Base-by-base conservation (phyloP, 2,329 filamentous ascomycete genomes). In the Colletotrichum zoysiae region DNA sequence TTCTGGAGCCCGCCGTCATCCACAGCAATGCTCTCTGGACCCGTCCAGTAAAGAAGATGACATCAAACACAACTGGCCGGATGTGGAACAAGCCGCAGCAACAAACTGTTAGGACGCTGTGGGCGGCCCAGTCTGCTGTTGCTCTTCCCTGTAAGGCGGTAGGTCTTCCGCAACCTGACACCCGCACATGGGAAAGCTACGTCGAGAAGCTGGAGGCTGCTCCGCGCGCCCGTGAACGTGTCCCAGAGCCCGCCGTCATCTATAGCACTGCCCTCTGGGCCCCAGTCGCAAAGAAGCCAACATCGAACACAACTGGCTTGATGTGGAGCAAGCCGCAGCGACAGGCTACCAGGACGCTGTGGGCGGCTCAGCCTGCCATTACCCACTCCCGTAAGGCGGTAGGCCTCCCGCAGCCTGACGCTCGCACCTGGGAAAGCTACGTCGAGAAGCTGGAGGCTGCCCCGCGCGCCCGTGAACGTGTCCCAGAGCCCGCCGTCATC, bases 11-110 rank as follows among this genome's bases (percentile, higher is more conserved):
- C 16, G 70, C 75, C 20, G 67, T 75, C 18, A 78, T 85, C 46
- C 78, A 82, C 71, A 84, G 82, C 74, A 77, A 75, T 20, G 70
- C 78, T 6, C 74, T 85, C 51, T 85, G 84, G 84, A 68, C 44
- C 30, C 40, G 51, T 1, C 30, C 61, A 12, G 30, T 50, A 23
- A 64, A 56, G 26, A 64, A 55, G 46, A 26, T 62, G 16, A n/a
- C 20, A 5, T 20, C 18, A 59, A 63, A 46, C 6, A 46, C 60
- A 7, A 38, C 33, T 26, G 42, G 56, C 38, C 33, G 30, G 7
- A 60, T 77, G 30, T 76, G 76, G 74, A 65, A 67, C 56, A 53
- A 38, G 26, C 55, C 65, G 14, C 44, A 46, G 23, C 26, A 61
- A 33, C 40, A 26, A 18, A 20, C 18, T 23, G 20, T 16, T 1